A percentile compares a stretch with the other conserved stretches of the same genome.
Conservation (phyloP, 768 basidiomycete genomes). For the Ramaria sp. region DNA sequence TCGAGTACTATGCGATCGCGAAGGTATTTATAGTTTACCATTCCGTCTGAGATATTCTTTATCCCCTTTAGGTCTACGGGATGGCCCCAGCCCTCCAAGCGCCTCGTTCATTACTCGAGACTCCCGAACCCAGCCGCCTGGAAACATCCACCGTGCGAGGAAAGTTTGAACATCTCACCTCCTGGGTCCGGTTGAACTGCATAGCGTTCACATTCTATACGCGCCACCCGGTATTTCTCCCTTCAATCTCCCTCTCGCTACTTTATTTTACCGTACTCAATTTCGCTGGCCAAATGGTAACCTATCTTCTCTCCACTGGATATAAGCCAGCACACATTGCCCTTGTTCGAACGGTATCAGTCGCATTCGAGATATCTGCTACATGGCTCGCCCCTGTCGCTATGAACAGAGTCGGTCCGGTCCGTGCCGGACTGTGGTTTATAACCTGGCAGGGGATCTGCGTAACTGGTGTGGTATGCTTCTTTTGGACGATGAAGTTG, state of each 20-base stretch:
- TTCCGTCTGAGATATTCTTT: background rate
- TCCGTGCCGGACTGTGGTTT: slow-evolving; percentile 22
- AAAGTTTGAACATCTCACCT: background rate
- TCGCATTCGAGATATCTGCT: slow-evolving; percentile 19
- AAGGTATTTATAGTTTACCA: slow-evolving; percentile 11
- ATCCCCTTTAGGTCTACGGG: slow-evolving; percentile 2
- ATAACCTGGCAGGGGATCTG: slow-evolving; percentile 21
- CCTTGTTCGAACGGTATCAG: slow-evolving; percentile 16
- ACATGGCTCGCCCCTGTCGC: slow-evolving; percentile 20
- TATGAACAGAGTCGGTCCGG: slow-evolving; percentile 17
- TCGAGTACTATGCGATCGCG: slow-evolving; percentile 20
- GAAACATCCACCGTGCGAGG: too few species aligned
- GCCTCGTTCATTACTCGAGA: background rate
- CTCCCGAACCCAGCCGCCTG: too few species aligned
- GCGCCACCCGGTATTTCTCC: slow-evolving; percentile 16
- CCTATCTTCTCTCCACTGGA: slow-evolving; percentile 18
- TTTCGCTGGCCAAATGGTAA: slow-evolving; percentile 21
- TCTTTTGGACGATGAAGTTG: slow-evolving; percentile 11
- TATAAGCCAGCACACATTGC: slow-evolving; percentile 18
- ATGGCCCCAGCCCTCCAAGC: background rate
- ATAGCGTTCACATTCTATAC: slow-evolving; percentile 14
- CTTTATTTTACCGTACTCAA: slow-evolving; percentile 24
- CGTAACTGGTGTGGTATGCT: slow-evolving; percentile 13
- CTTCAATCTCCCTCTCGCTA: slow-evolving; percentile 17
- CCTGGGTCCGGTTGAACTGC: background rate